Evolutionary conservation across 2,329 filamentous ascomycete genomes (phyloP).

Genomic region (Xylaria sp.): DNA sequence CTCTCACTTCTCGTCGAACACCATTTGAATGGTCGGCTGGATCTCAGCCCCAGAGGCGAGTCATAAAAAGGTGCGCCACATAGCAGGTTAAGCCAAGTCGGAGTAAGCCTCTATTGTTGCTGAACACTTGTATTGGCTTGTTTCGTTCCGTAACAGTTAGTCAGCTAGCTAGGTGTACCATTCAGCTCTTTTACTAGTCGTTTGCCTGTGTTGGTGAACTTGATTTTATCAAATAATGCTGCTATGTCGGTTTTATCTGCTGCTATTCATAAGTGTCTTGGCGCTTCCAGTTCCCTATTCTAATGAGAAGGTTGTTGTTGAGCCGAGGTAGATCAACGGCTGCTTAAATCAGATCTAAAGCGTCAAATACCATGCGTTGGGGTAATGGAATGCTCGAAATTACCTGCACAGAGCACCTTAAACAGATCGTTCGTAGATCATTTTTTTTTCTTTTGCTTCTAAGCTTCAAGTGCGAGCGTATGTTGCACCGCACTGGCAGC

Average conservation of each 20-base stretch:
- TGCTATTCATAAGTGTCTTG: neutral
- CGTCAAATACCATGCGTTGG: neutral
- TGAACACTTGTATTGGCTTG: neutral
- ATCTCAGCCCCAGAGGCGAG: constrained; percentile 2
- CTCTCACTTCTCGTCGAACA: neutral
- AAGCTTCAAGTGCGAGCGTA: neutral
- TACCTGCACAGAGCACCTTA: neutral
- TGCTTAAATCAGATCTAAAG: neutral
- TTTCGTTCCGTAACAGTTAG: neutral
- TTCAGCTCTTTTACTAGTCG: neutral
- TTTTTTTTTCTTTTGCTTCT: neutral
- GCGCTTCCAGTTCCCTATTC: neutral
- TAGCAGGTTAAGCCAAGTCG: neutral
- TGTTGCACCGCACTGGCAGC: neutral
- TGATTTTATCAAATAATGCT: neutral
- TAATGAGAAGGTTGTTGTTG: neutral
- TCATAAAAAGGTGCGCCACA: neutral
- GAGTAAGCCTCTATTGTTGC: neutral
- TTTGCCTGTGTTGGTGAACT: neutral
- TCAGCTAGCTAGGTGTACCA: neutral
- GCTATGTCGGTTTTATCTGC: neutral
- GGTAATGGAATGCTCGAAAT: neutral
- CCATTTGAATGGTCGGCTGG: neutral
- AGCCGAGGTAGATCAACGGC: neutral
- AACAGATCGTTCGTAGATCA: neutral